Conservation (phyloP, 2,329 filamentous ascomycete species). For the Sclerotinia borealis region DNA sequence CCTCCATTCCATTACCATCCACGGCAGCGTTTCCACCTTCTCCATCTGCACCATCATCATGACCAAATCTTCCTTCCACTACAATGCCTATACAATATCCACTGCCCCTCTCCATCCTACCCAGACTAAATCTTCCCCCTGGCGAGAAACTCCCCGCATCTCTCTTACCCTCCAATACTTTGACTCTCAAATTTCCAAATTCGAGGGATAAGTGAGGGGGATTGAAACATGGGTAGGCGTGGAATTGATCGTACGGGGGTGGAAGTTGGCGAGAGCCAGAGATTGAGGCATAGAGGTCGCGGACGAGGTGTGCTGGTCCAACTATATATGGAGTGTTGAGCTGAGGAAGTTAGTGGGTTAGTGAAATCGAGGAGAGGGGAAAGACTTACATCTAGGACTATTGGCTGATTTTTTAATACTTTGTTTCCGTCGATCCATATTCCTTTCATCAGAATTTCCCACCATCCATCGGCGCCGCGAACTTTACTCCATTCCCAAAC, state of each 20-base stretch:
- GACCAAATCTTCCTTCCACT: conserved; percentile 20
- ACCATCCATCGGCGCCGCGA: conserved; percentile 23
- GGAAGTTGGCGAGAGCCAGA: conserved; percentile 18
- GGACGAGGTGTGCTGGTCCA: conserved; percentile 19
- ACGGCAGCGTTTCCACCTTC: not conserved
- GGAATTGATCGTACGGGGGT: conserved; percentile 21
- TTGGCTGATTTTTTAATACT: conserved; percentile 17
- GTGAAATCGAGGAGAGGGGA: not conserved
- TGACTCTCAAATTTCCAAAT: conserved; percentile 17
- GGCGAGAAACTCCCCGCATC: conserved; percentile 15
- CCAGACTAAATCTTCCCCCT: conserved; percentile 21
- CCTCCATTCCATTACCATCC: conserved; percentile 16
- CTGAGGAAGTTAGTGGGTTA: conserved; percentile 10
- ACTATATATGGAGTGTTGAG: conserved; percentile 24
- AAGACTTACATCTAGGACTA: conserved; percentile 20
- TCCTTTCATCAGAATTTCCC: conserved; percentile 23
- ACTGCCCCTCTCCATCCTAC: conserved; percentile 19
- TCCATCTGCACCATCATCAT: not conserved
- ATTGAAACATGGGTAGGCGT: conserved; percentile 23
- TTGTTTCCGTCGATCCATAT: conserved; percentile 21
- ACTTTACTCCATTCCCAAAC: conserved; percentile 24
- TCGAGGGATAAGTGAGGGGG: conserved; percentile 21
- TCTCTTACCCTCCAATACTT: conserved; percentile 18
- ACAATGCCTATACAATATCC: conserved; percentile 23
- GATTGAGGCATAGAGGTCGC: conserved; percentile 20